These are phyloP conservation scores for Volvariella surrecta DNA, from an alignment of 1,284 basidiomycete genomes.

Conservation along the genomic window DNA sequence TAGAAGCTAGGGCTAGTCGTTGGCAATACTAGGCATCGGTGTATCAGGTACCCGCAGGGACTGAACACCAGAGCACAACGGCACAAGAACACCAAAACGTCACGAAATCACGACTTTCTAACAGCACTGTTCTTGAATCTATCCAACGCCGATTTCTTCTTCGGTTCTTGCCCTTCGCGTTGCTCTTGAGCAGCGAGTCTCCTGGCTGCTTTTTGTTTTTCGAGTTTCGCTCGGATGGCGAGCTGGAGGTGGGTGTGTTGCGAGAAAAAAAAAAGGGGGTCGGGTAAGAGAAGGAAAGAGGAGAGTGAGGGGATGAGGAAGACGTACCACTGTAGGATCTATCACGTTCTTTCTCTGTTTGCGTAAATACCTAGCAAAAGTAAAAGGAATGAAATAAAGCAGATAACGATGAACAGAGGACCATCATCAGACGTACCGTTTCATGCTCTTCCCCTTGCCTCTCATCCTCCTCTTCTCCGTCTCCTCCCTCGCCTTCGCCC, in stretches of 20 bases:
- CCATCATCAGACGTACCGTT: constrained; percentile 38
- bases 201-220: constrained; percentile 52
- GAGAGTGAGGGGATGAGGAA: constrained; percentile 1
- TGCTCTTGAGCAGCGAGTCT: constrained; percentile 30
- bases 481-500: constrained; percentile 34
- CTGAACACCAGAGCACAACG: too few species aligned
- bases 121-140: constrained; percentile 35
- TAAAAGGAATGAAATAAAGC: constrained; percentile 1
- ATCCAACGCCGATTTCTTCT: constrained; percentile 57
- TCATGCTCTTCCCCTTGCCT: constrained; percentile 78
- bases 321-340: constrained; percentile 76
- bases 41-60: too few species aligned
- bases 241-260: constrained; percentile 29
- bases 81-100: too few species aligned
- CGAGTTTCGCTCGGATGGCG: constrained; percentile 60
- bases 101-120: not conserved
- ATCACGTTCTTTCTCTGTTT: constrained; percentile 93
- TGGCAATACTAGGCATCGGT: too few species aligned
- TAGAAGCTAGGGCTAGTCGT: too few species aligned
- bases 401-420: not conserved
- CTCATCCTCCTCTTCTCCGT: constrained; percentile 78
- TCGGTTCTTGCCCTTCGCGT: constrained; percentile 26
- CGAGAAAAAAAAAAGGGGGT: too few species aligned
- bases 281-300: constrained; percentile 3
- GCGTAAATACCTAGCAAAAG: constrained; percentile 63